Percentiles rank a stretch among this genome's conserved stretches.
Conservation (phyloP, 2,329 filamentous ascomycete genomes). For the Colletotrichum melonis region DNA sequence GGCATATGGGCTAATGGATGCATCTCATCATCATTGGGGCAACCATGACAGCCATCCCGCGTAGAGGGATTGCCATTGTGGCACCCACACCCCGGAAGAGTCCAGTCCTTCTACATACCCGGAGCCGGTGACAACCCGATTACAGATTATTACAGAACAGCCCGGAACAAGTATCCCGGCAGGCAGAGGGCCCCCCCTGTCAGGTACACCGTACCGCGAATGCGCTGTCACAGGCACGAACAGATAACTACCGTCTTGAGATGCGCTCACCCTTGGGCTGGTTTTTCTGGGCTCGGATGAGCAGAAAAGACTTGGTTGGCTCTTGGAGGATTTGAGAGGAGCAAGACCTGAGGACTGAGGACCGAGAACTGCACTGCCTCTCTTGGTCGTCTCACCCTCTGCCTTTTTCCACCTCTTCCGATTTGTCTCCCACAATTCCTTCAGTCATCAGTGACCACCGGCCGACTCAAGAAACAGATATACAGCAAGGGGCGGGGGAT, state of each 20-base stretch:
- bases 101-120: background rate
- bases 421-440: conserved; percentile 11
- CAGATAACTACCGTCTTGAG: conserved; percentile 9
- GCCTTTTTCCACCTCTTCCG: conserved; percentile 8
- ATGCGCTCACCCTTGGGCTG: background rate
- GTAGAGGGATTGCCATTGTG: background rate
- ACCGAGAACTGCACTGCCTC: conserved; percentile 22
- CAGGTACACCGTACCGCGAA: too few relatives aligned
- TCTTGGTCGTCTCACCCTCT: conserved; percentile 12
- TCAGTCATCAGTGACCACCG: conserved; percentile 1
- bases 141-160: background rate
- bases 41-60: background rate
- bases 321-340: background rate
- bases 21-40: background rate
- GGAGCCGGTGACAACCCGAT: background rate
- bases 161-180: conserved; percentile 13
- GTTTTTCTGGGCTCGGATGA: background rate
- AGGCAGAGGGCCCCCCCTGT: background rate
- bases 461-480: background rate
- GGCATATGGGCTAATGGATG: background rate
- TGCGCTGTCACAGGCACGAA: background rate
- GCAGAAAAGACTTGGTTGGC: background rate
- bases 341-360: background rate
- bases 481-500: background rate
- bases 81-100: background rate